These are phyloP conservation scores for Hamamelis virginiana DNA, from an alignment of 164 flowering plant species.

Conservation along the genomic window DNA sequence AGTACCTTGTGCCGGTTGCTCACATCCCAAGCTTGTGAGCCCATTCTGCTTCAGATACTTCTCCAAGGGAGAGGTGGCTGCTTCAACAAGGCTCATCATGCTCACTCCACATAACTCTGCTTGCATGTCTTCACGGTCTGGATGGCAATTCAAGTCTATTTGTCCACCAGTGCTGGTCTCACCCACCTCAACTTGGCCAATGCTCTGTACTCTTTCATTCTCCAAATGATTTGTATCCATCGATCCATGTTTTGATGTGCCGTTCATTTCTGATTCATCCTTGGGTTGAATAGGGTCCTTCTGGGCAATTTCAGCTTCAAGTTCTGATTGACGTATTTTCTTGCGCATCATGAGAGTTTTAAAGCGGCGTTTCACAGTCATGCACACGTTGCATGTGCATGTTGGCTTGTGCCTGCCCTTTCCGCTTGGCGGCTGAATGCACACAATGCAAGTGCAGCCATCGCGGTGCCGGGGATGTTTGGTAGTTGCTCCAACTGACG, in stretches of 20 bases:
- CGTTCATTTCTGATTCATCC: conserved; percentile 24
- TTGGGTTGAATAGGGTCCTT: conserved; percentile 12
- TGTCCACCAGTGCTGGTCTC: conserved; percentile 34
- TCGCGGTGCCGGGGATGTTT: conserved; percentile 95
- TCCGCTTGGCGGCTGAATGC: conserved; percentile 99
- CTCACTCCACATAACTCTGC: conserved; percentile 26
- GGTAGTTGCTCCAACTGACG: conserved; percentile 72
- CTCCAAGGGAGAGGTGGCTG: conserved; percentile 34
- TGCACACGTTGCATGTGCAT: conserved; percentile 67
- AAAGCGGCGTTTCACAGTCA: conserved; percentile 70
- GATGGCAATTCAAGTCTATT: conserved; percentile 55
- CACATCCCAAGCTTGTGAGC: conserved; percentile 14
- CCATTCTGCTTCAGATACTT: conserved; percentile 23
- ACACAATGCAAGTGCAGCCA: conserved; percentile 94
- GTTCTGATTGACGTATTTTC: conserved; percentile 54
- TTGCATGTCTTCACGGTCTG: conserved; percentile 40
- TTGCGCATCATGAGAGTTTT: conserved; percentile 65
- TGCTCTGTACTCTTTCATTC: conserved; percentile 20
- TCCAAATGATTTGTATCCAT: conserved; percentile 14
- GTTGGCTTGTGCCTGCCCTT: conserved; percentile 84
- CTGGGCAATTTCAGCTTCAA: conserved; percentile 39
- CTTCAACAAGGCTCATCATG: conserved; percentile 31
- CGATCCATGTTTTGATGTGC: conserved; percentile 2
- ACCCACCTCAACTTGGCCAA: conserved; percentile 18
- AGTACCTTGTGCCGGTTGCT: conserved; percentile 19